A percentile compares a stretch with the other conserved stretches of the same genome.
Evolutionary conservation across 1,139 yeast genomes (phyloP).

Genomic region (Yamadazyma jaroonii): DNA sequence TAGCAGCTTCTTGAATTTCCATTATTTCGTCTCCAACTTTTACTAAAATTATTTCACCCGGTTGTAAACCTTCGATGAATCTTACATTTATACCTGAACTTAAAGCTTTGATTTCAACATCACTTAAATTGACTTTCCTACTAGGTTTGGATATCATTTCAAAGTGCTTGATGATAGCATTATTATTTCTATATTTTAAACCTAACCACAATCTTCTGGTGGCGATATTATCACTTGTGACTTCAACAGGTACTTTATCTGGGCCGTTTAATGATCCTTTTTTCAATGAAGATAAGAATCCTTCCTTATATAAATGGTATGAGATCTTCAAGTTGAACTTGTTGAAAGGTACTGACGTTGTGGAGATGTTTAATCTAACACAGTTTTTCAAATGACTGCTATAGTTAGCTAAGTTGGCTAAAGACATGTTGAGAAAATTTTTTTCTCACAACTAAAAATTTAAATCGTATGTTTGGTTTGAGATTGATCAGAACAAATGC

Average conservation of each 20-base stretch:
- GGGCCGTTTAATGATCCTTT: slow-evolving; percentile 93
- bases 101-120: slow-evolving; percentile 65
- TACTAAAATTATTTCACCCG: slow-evolving; percentile 85
- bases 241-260: slow-evolving; percentile 68
- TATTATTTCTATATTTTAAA: slow-evolving; percentile 78
- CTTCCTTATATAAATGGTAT: slow-evolving; percentile 83
- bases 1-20: slow-evolving; percentile 83
- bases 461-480: not conserved
- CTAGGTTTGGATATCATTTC: slow-evolving; percentile 83
- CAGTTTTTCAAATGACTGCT: slow-evolving; percentile 92
- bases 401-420: slow-evolving; percentile 77
- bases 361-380: slow-evolving; percentile 66
- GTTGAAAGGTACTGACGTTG: slow-evolving; percentile 83
- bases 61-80: slow-evolving; percentile 75
- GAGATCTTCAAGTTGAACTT: slow-evolving; percentile 82
- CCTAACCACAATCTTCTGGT: slow-evolving; percentile 91
- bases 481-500: too few relatives aligned
- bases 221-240: slow-evolving; percentile 83
- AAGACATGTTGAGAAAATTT: slow-evolving; percentile 55
- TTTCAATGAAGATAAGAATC: slow-evolving; percentile 80
- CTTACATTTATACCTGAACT: slow-evolving; percentile 77
- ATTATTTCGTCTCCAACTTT: slow-evolving; percentile 53
- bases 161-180: slow-evolving; percentile 72
- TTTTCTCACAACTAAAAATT: not conserved
- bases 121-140: slow-evolving; percentile 62